These are phyloP conservation scores for Physcomitrium patens DNA, from an alignment of 225 moss, liverwort and hornwort genomes.

Conservation along the genomic window DNA sequence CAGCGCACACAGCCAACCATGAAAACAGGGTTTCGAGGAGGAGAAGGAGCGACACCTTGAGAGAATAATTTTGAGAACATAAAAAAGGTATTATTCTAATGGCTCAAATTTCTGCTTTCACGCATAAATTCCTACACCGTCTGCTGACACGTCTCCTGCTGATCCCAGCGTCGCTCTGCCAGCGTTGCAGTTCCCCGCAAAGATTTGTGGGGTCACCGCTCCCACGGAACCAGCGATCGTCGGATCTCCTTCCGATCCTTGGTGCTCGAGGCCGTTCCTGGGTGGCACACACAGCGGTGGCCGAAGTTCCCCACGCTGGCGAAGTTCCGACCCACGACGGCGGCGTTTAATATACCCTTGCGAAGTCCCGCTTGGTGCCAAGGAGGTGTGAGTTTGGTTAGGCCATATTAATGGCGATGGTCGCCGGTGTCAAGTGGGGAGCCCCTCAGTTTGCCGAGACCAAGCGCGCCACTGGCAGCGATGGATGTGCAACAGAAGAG, in stretches of 20 bases:
- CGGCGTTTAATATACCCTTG: constrained; percentile 21
- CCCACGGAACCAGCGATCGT: too few species aligned
- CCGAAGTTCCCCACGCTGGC: constrained; percentile 6
- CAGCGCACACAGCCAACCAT: background rate
- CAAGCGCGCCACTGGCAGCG: constrained; percentile 34
- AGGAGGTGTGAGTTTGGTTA: background rate
- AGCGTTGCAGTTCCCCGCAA: background rate
- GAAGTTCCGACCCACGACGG: constrained; percentile 45
- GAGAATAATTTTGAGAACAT: background rate
- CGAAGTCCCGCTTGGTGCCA: background rate
- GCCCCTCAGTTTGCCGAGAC: constrained; percentile 7
- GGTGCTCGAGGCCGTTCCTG: too few species aligned
- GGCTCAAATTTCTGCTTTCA: constrained; percentile 23
- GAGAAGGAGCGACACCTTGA: background rate
- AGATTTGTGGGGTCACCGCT: background rate
- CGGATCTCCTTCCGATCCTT: too few species aligned
- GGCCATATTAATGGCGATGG: constrained; percentile 23
- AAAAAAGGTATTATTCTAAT: background rate
- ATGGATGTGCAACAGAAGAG: background rate
- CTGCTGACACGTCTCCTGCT: constrained; percentile 2
- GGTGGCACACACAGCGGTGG: background rate
- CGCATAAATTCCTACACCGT: constrained; percentile 27
- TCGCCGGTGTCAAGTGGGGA: constrained; percentile 35
- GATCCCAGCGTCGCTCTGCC: background rate
- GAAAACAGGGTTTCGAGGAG: background rate